Evolutionary conservation across 208 protist genomes (phyloP).

Genomic region (Phytomonas sp.): DNA sequence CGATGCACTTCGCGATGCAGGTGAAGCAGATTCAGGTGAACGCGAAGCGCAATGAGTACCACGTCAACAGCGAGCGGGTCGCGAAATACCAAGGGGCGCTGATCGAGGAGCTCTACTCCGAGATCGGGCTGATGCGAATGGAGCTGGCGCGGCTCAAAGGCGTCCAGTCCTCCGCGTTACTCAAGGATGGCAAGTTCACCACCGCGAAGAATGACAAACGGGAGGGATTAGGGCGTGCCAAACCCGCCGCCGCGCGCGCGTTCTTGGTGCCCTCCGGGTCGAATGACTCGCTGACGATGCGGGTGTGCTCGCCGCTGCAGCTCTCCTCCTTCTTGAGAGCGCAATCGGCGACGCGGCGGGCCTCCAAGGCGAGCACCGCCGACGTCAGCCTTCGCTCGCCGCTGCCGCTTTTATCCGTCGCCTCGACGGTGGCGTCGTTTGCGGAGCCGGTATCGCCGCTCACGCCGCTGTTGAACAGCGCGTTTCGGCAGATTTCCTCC

Average conservation of each 20-base stretch:
- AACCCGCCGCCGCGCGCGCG: no score
- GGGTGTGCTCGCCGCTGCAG: no score
- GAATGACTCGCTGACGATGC: no score
- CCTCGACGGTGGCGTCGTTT: neutral
- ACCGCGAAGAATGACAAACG: no score
- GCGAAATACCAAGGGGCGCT: constrained; percentile 57
- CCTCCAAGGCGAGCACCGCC: no score
- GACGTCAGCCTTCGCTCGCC: no score
- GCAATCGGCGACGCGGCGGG: no score
- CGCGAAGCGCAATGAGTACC: constrained; percentile 61
- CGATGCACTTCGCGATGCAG: constrained; percentile 81
- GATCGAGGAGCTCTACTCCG: constrained; percentile 65
- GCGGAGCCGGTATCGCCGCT: neutral
- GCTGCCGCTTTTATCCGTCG: neutral
- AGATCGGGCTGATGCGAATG: constrained; percentile 32
- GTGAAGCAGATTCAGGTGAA: constrained; percentile 67
- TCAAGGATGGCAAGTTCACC: no score
- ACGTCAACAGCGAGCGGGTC: constrained; percentile 41
- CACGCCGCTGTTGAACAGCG: neutral
- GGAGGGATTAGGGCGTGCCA: no score
- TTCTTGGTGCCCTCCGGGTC: no score
- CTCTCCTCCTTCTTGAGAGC: no score
- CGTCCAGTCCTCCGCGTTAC: no score
- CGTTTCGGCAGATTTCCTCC: neutral
- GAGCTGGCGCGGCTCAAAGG: constrained; percentile 19